These are phyloP conservation scores for Raffaelea deltoideospora DNA, from an alignment of 2,329 filamentous ascomycete genomes.

Conservation along the genomic window DNA sequence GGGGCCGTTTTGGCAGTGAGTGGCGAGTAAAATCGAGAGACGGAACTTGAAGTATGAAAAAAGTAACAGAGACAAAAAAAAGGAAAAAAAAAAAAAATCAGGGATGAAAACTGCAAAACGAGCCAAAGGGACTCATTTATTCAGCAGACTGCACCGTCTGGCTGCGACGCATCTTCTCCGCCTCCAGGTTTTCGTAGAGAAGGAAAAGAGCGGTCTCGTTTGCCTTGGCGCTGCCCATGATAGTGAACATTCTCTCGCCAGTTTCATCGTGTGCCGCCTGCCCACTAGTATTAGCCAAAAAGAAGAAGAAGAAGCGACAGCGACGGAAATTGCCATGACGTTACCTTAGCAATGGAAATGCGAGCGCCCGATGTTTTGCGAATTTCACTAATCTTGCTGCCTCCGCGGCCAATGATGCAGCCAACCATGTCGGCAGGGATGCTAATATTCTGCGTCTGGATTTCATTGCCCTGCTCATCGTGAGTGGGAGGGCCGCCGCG, in stretches of 20 bases:
- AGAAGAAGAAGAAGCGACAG: neutral
- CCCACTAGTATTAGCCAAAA: conserved; percentile 7
- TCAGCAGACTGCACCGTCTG: conserved; percentile 43
- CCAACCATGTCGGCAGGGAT: conserved; percentile 99
- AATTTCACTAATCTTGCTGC: conserved; percentile 97
- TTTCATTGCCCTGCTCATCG: conserved; percentile 92
- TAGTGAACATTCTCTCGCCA: conserved; percentile 99
- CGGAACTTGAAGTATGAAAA: no score
- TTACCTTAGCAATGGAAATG: conserved; percentile 89
- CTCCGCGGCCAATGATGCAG: conserved; percentile 91
- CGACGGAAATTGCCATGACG: conserved; percentile 7
- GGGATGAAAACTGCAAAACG: neutral
- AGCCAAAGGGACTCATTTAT: conserved; percentile 20
- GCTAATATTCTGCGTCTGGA: conserved; percentile 98
- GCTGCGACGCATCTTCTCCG: conserved; percentile 96
- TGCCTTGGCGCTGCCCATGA: conserved; percentile 84
- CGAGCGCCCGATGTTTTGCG: conserved; percentile 90
- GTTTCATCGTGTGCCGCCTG: conserved; percentile 87
- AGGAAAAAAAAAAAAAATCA: neutral
- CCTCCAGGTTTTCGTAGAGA: conserved; percentile 96
- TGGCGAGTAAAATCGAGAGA: no score
- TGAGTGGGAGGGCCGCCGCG: conserved; percentile 76
- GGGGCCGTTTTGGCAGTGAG: no score
- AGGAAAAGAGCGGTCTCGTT: conserved; percentile 95
- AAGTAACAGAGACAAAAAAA: neutral